Evolutionary conservation across 495 filamentous ascomycete species (phyloP), one percentile per base, ranked within the genome.

Genomic region (Cercophora newfieldiana): DNA sequence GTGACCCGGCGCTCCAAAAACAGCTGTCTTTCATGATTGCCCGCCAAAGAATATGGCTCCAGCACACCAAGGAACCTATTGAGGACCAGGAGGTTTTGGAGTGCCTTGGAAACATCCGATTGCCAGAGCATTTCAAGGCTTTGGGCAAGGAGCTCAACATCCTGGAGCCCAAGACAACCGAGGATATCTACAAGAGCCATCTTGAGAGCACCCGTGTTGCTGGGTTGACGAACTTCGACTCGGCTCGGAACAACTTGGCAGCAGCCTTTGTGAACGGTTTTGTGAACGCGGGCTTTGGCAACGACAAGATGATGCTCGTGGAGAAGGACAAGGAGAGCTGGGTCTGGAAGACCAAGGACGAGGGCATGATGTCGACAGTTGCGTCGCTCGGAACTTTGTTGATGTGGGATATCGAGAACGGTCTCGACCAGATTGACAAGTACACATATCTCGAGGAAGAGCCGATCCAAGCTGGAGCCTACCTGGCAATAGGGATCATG

Each of bases 111-210:
- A 99, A 97, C 78, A 87, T 90, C 22, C 91, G 88, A 69, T 83
- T 98, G 51, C 88, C 93, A 0, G 91, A 95, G 61, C 89, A 98
- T 78, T 99, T 97, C 84, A 96, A 97, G 78, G 86, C 89, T 7
- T 82, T 99, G 22, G 95, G 87, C 48, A 97, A 97, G 78, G 95
- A 98, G 72, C 85, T 99, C 59, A 98, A 98, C 73, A 95, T 98
- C 51, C 82, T 99, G 37, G 95, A 98, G 54, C 95, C 95, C 19
- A 97, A 97, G 78, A 94, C 92, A 65, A 93, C 94, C 3, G 95
- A 99, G 79, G 95, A 99, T 73, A 99, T 99, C 70, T 99, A 99
- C 84, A 99, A 99, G 83, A 96, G 92, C 65, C 96, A 99, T 77
- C 84, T 99, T 18, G 95, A 99, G 77, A 97, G 90, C 81, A 95